Evolutionary conservation across 2,329 filamentous ascomycete genomes (phyloP), one percentile per base, ranked within the genome.

Genomic region (Calonectria leucothoes): DNA sequence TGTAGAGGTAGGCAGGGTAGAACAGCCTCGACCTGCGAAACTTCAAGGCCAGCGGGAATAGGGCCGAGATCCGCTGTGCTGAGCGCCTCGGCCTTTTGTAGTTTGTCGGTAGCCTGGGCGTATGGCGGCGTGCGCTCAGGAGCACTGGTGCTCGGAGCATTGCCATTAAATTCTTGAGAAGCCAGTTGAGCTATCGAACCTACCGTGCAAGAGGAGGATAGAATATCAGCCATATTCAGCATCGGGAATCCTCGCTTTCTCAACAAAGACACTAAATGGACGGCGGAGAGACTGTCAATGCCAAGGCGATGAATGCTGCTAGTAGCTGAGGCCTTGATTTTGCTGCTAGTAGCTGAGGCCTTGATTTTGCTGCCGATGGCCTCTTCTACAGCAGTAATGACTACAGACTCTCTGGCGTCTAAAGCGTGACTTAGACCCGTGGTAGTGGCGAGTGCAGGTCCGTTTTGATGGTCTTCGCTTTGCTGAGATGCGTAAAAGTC

Each of bases 291-390:
- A 39, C 55, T 61, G 17, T 61, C 55, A 23, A 61, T 61, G 15
- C 55, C 55, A 5, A 61, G n/a, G 33, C 55, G 55, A 61, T 61
- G 55, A 61, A 61, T 61, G 23, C 55, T 61, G 55, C 55, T 61
- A 10, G n/a, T 37, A 2, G 14, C 2, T 20, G 55, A 20, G 10
- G 55, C 55, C 14, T 39, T 61, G 25, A 52, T 29, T 31, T 52
- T 52, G 25, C 49, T 31, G 14, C 49, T 27, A 12, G 31, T 15
- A 31, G 49, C 49, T 52, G 49, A 29, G 25, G 49, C 49, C 6
- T 31, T 52, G 35, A 61, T 39, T 39, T 39, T 61, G 23, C 55
- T 27, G 14, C 35, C 55, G 6, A 61, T 25, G 17, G 55, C 55
- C 37, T 61, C 55, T 10, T 61, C 55, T 23, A 61, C 35, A 17